Evolutionary conservation across 2,329 filamentous ascomycete species (phyloP), one percentile per base, ranked within the genome.

Genomic region (Coniosporium tulheliwenetii): DNA sequence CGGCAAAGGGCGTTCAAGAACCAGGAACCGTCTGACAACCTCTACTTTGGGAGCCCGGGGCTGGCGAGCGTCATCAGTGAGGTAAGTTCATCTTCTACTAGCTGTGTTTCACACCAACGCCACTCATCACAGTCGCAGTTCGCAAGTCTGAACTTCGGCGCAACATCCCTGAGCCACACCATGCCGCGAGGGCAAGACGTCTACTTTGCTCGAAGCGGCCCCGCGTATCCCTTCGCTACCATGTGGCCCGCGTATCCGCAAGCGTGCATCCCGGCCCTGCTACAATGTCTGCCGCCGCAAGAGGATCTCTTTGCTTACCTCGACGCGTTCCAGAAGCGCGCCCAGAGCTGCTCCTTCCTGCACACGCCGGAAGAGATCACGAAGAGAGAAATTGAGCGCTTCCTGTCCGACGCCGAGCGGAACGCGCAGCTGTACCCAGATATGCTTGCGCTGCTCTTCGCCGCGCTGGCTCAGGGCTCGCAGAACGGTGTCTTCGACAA

Each of bases 1-100:
- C 51, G 36, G 40, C 60, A 63, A 42, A 54, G 50, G 38, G 55
- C 59, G 3, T 65, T 66, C 41, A 55, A 56, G 40, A 48, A 58
- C 16, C 54, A 55, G 15, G 61, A 64, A 42, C 56, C 58, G 44
- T 51, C 59, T 30, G 62, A 67, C 42, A 67, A 63, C 41, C 55
- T 67, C 5, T 70, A 69, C 49, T 70, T 69, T 50, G 66, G 65
- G 7, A 65, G 61, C 36, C 65, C 67, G n/a, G 62, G 62, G 5
- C 55, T 69, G 35, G 64, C 63, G 10, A 69, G 57, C 44, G 60
- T 69, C 26, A 56, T 68, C 32, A 54, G 56, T 43, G 66, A 70
- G 49, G 66, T 68, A 47, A 42, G 55, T 46, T 14, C 31, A n/a
- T 39, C 36, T 3, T 19, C 10, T 19, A 30, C 30, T 32, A 19